These are phyloP conservation scores for Daldinia vernicosa DNA, from an alignment of 495 filamentous ascomycete genomes.

Conservation along the genomic window DNA sequence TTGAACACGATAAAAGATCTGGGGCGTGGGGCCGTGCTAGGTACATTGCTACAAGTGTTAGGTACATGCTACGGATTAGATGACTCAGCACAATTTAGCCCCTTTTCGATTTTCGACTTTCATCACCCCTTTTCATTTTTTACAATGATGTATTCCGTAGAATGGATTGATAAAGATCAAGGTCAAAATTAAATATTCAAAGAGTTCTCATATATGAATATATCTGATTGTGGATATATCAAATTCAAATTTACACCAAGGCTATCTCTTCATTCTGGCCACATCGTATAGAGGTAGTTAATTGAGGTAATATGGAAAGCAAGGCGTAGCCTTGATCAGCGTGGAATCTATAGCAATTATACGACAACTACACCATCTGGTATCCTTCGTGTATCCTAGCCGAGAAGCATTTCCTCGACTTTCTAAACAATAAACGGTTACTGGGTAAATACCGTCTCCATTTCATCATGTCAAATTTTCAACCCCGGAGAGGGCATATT, in stretches of 20 bases:
- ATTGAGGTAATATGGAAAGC: not conserved
- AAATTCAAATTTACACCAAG: not conserved
- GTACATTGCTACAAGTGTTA: not conserved
- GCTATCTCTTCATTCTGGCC: not conserved
- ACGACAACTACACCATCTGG: not conserved
- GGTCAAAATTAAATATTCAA: not conserved
- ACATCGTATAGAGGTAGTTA: not conserved
- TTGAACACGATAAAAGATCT: constrained; percentile 38
- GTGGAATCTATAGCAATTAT: not conserved
- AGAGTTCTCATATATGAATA: not conserved
- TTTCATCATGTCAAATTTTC: not conserved
- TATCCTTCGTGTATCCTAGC: constrained; percentile 1
- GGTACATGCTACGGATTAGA: not conserved
- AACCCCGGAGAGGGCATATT: not conserved
- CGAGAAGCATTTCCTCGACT: not conserved
- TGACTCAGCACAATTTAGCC: constrained; percentile 29
- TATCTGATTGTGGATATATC: not conserved
- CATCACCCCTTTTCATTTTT: constrained; percentile 22
- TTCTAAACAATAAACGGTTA: not conserved
- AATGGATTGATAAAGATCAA: not conserved
- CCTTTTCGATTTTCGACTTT: constrained; percentile 5
- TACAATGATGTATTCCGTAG: not conserved
- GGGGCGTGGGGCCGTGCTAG: not conserved
- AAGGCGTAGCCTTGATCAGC: not conserved
- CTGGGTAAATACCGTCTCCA: not conserved